Conservation (phyloP, 2,329 filamentous ascomycete species). For the Sodiomyces alkalinus region DNA sequence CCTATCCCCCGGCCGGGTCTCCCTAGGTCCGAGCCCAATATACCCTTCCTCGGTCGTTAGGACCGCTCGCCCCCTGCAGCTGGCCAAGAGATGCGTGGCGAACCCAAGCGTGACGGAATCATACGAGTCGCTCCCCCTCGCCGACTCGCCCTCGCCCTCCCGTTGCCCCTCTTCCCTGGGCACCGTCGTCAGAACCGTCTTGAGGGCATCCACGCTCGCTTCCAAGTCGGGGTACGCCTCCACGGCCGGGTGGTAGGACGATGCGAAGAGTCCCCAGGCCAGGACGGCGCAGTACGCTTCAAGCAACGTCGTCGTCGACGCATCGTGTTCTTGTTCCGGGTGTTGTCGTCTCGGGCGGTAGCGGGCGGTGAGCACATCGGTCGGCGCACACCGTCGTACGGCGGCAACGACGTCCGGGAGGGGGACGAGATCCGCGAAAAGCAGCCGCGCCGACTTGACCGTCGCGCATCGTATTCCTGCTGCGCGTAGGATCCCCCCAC, state of each 20-base stretch:
- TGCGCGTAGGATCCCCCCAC: background rate
- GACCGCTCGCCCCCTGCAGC: slow-evolving; percentile 1
- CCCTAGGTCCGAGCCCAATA: slow-evolving; percentile 4
- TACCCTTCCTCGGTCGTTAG: slow-evolving; percentile 2
- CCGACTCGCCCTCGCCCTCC: background rate
- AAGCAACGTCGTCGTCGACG: background rate
- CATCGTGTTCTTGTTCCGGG: too few species aligned
- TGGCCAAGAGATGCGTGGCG: slow-evolving; percentile 1
- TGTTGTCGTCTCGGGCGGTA: background rate
- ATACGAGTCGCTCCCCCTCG: slow-evolving; percentile 1
- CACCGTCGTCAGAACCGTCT: background rate
- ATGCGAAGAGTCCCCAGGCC: slow-evolving; percentile 1
- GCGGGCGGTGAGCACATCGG: background rate
- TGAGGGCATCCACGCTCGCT: slow-evolving; percentile 1
- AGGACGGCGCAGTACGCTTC: slow-evolving; percentile 2
- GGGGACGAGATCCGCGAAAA: slow-evolving; percentile 1
- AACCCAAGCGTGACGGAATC: slow-evolving; percentile 1
- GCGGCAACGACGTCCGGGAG: slow-evolving; percentile 1
- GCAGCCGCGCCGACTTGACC: background rate
- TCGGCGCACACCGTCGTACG: slow-evolving; percentile 1
- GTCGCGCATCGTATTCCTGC: slow-evolving; percentile 1
- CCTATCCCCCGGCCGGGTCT: background rate
- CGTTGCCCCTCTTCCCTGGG: background rate
- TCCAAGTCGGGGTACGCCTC: slow-evolving; percentile 1
- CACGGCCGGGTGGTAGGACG: background rate